Evolutionary conservation across 2,329 filamentous ascomycete genomes (phyloP), one percentile per base, ranked within the genome.

Genomic region (Cordyceps farinosa): DNA sequence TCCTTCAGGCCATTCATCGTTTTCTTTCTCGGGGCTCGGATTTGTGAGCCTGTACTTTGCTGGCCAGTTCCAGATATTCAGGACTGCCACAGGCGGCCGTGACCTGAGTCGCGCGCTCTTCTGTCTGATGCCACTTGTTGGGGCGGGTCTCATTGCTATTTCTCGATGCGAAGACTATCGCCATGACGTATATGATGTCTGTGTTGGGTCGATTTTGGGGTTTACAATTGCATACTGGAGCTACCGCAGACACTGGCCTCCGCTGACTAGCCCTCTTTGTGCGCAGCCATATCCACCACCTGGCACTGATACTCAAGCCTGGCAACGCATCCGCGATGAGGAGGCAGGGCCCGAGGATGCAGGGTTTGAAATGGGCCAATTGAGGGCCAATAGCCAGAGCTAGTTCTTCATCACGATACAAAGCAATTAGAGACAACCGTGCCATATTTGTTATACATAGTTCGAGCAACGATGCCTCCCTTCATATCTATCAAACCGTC

Each of bases 1-100:
- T 69, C 91, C 91, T 1, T 90, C 87, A 1, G 91, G 91, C 1
- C 91, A 96, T 74, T 88, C 85, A 13, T 90, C 87, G 65, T 93
- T 93, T 72, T 83, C 90, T 1, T 96, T 95, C 72, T 85, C 87
- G 3, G 91, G 91, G 0, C 79, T 96, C 10, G 90, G 91, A 3
- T 95, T 90, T 71, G 76, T 92, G 22, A 83, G 86, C 29, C 77
- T 91, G 32, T 91, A 90, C 72, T 77, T 91, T 34, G 86, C 87
- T 1, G 89, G 89, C 3, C 87, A 90, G 72, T 76, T 88, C 55
- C 81, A 83, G 65, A 79, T 89, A 50, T 88, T 84, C 63, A 77
- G 78, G 38, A 75, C 79, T 58, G 70, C 72, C 57, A 66, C 72
- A 0, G 77, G 77, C 4, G 77, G 77, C 17, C 79, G 81, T 7